Percentiles rank a stretch among this genome's conserved stretches.
Conservation (phyloP, 148 eudicot genomes). For the Nepenthes mirabilis region DNA sequence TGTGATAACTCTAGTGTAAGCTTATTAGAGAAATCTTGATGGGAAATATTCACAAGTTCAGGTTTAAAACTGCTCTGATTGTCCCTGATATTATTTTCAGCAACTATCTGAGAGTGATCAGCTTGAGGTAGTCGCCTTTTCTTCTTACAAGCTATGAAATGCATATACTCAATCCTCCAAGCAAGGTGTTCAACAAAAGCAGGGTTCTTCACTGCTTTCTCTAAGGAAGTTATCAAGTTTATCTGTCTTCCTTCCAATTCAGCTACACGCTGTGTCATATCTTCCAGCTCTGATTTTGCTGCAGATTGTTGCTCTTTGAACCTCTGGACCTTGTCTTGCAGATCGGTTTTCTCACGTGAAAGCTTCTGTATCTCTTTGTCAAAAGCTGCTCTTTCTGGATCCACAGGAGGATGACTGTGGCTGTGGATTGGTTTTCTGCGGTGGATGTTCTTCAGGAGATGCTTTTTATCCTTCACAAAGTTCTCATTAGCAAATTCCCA, state of each 20-base stretch:
- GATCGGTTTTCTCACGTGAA: conserved; percentile 50
- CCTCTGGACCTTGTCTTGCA: conserved; percentile 33
- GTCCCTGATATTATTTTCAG: conserved; percentile 36
- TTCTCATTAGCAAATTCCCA: conserved; percentile 97
- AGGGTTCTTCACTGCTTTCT: conserved; percentile 49
- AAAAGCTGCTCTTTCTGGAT: conserved; percentile 71
- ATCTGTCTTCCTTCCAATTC: conserved; percentile 65
- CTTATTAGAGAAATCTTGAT: conserved; percentile 55
- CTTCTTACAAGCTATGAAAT: conserved; percentile 65
- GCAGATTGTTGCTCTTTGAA: conserved; percentile 43
- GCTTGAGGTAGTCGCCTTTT: conserved; percentile 64
- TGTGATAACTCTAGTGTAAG: conserved; percentile 68
- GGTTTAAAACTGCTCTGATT: conserved; percentile 34
- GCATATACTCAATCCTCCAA: conserved; percentile 65
- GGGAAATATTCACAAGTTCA: conserved; percentile 33
- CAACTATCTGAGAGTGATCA: conserved; percentile 20
- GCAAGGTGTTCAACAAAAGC: conserved; percentile 54
- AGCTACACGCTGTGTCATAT: conserved; percentile 31
- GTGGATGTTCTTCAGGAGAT: conserved; percentile 79
- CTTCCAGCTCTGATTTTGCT: conserved; percentile 51
- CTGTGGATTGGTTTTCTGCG: conserved; percentile 94
- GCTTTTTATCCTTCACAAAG: conserved; percentile 65
- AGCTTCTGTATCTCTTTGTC: conserved; percentile 88
- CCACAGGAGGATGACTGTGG: conserved; percentile 79
- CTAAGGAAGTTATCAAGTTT: conserved; percentile 33